A percentile compares a stretch with the other conserved stretches of the same genome.
phyloP scores from a whole-genome alignment of 2,329 filamentous ascomycete species.

The Fusarium sp. region DNA sequence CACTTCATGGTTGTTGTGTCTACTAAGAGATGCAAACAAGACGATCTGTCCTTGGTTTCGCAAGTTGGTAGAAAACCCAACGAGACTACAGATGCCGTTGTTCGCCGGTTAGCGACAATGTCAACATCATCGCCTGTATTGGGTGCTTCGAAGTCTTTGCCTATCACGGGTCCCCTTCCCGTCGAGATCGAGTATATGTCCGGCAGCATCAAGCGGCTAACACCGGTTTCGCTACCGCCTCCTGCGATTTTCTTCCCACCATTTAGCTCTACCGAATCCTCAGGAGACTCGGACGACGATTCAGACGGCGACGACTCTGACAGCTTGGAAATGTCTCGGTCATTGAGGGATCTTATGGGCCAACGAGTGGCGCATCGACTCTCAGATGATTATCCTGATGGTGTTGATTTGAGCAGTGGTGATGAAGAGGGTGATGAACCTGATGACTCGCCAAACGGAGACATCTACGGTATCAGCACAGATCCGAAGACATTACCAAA shows the following conservation, averaged over 20 bases:
- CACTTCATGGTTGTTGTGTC: slow-evolving; percentile 70
- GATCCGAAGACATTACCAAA: slow-evolving; percentile 39
- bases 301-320: slow-evolving; percentile 50
- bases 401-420: slow-evolving; percentile 56
- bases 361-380: slow-evolving; percentile 54
- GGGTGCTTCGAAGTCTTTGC: background rate
- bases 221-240: slow-evolving; percentile 64
- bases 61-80: slow-evolving; percentile 36
- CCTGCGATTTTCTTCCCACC: slow-evolving; percentile 65
- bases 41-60: slow-evolving; percentile 10
- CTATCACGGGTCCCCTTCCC: background rate
- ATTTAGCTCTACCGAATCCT: slow-evolving; percentile 58
- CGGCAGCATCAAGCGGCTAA: slow-evolving; percentile 57
- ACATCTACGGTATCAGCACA: slow-evolving; percentile 50
- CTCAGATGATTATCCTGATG: slow-evolving; percentile 58
- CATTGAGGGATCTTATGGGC: slow-evolving; percentile 51
- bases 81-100: slow-evolving; percentile 57
- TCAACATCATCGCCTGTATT: slow-evolving; percentile 55
- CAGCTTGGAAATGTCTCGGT: slow-evolving; percentile 48
- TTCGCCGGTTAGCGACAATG: slow-evolving; percentile 58
- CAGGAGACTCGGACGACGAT: slow-evolving; percentile 42
- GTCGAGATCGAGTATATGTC: slow-evolving; percentile 62
- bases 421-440: slow-evolving; percentile 59
- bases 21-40: slow-evolving; percentile 59
- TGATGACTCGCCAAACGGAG: slow-evolving; percentile 50